A percentile compares a stretch with the other conserved stretches of the same genome.
Evolutionary conservation across 1,284 basidiomycete genomes (phyloP).

Genomic region (Pulchroboletus neoregius): DNA sequence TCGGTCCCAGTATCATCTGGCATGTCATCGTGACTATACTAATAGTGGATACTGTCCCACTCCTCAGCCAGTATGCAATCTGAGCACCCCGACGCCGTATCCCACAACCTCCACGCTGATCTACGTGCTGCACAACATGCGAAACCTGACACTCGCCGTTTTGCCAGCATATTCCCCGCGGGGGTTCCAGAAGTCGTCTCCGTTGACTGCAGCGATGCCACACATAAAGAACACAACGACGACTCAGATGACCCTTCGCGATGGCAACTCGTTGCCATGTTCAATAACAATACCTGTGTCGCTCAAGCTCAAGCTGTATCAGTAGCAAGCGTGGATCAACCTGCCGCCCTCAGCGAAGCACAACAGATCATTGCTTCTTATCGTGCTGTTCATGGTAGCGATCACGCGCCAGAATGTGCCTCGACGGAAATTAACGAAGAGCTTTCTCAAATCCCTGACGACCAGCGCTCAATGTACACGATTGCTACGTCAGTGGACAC

Average conservation of each 20-base stretch:
- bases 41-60: conserved; percentile 5
- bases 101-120: conserved; percentile 9
- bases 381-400: conserved; percentile 26
- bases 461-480: conserved; percentile 29
- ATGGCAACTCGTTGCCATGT: conserved; percentile 9
- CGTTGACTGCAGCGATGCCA: conserved; percentile 7
- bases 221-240: conserved; percentile 11
- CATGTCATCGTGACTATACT: background rate
- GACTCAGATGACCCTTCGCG: conserved; percentile 11
- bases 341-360: conserved; percentile 34
- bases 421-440: conserved; percentile 10
- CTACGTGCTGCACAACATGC: background rate
- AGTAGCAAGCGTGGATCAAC: conserved; percentile 1
- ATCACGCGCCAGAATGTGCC: background rate
- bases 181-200: conserved; percentile 7
- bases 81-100: conserved; percentile 1
- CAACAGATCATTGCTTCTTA: conserved; percentile 39
- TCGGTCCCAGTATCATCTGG: background rate
- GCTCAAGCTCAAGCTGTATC: conserved; percentile 6
- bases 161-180: conserved; percentile 21
- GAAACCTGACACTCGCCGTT: conserved; percentile 28
- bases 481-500: conserved; percentile 16
- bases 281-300: conserved; percentile 3
- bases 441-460: conserved; percentile 20
- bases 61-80: conserved; percentile 15